Base-by-base conservation (phyloP, 2,329 filamentous ascomycete genomes). In the Apiospora marii region DNA sequence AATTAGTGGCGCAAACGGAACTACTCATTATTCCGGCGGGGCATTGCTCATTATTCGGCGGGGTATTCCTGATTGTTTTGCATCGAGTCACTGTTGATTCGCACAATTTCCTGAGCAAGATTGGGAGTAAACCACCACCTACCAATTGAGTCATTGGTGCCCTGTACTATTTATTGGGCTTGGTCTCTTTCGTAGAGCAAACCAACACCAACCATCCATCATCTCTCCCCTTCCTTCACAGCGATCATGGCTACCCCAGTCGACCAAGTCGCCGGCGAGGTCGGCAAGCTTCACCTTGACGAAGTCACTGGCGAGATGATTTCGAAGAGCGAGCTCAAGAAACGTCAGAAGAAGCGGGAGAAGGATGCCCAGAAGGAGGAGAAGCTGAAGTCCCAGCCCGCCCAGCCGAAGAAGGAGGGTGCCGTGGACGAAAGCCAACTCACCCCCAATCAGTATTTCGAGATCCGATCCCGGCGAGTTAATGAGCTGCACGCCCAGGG, bases 301-400 rank as follows among this genome's bases (percentile, higher is more conserved):
- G 94, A 97, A 80, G 94, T 95, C 75, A 98, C 96, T 19, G 96
- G 96, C 79, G 96, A 99, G 86, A 92, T 85, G 83, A 82, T 93
- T 74, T 95, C 93, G 86, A 95, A 95, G 91, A 90, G 91, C 22
- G 92, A 95, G 85, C 87, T 98, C 83, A 99, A 99, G 94, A 96
- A 94, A 87, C 92, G 96, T 80, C 91, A 95, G 87, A 99, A 99
- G 94, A 89, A 92, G 81, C 92, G 96, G 77, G 91, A 96, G 83
- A 91, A 90, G 84, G 95, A 97, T 74, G 93, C 93, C 77, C 94
- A 95, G 86, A 98, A 97, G 92, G 91, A 91, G 78, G 91, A 94
- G 85, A 96, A 94, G 88, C 93, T 91, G 41, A 93, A 94, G 70
- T 87, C 90, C 69, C 87, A 91, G 73, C 87, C 90, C 48, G 88